Evolutionary conservation across 495 filamentous ascomycete species (phyloP).

Genomic region (Xylaria telfairii): DNA sequence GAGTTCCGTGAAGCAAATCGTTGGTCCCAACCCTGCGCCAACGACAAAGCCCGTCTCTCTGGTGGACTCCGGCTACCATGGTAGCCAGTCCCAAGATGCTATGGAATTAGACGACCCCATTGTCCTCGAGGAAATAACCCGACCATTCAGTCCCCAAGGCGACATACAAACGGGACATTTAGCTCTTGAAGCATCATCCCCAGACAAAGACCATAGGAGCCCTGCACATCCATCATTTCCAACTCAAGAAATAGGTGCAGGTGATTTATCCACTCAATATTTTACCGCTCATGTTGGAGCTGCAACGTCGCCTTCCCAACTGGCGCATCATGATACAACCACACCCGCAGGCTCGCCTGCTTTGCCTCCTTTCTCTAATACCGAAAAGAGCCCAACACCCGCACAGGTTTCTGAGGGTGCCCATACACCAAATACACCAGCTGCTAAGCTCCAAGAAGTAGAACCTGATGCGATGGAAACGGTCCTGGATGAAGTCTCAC

Average conservation of each 20-base stretch:
- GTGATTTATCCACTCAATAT: constrained; percentile 32
- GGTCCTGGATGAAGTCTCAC: constrained; percentile 56
- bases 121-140: constrained; percentile 30
- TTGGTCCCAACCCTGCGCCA: constrained; percentile 27
- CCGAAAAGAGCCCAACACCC: constrained; percentile 34
- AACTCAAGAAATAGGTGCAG: constrained; percentile 25
- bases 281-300: constrained; percentile 32
- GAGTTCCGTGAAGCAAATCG: constrained; percentile 31
- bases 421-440: constrained; percentile 19
- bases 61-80: constrained; percentile 83
- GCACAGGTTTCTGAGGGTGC: constrained; percentile 30
- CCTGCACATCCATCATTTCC: constrained; percentile 29
- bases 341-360: constrained; percentile 38
- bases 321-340: constrained; percentile 32
- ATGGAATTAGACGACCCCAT: constrained; percentile 37
- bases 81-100: constrained; percentile 59
- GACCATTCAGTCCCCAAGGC: constrained; percentile 31
- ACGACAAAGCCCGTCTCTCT: constrained; percentile 36
- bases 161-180: constrained; percentile 26
- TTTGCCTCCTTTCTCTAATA: constrained; percentile 22
- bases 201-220: constrained; percentile 20
- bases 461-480: constrained; percentile 41
- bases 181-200: constrained; percentile 21
- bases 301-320: constrained; percentile 24
- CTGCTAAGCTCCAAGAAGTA: constrained; percentile 29